Evolutionary conservation across 768 basidiomycete genomes (phyloP), one percentile per base, ranked within the genome.

Genomic region (Gloeopeniophorella convolvens): DNA sequence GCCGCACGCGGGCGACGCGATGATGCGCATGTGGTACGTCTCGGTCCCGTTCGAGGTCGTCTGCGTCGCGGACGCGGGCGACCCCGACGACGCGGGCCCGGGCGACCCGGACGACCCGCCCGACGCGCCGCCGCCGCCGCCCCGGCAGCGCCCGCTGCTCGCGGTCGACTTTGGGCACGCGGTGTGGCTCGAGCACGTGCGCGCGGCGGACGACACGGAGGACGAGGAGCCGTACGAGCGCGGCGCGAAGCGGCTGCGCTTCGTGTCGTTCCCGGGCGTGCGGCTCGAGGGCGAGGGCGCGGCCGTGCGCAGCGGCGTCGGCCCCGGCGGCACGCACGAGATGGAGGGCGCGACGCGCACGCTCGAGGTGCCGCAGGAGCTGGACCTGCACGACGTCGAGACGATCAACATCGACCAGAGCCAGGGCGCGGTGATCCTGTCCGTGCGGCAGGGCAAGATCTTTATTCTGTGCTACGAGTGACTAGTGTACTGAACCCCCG

Each of bases 111-210:
- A 71, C 8, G 68, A 70, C 13, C 66, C 66, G 23, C 72, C 67
- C 1, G 72, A 67, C 1, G 40, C 41, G 10, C 50, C 32, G 47
- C 43, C 57, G 26, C 71, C 41, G 10, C 50, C 32, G 47, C 43
- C 57, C 24, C 71, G 80, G 4, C 80, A 80, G 16, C 72, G 84
- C 3, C 84, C 84, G 20, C 72, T 87, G 12, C 79, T 87, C n/a
- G 85, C 85, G 0, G 83, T 92, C 6, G 81, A 93, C 62, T 94
- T 93, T 68, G 87, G 88, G 34, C 89, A 91, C 59, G 85, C 90
- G 15, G 83, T 89, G 30, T 86, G 89, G 78, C 79, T 93, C 40
- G 84, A 87, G 60, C 79, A 80, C 59, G 61, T 56, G 56, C 70
- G 66, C 57, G 45, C 44, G 67, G 59, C 52, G 32, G 55, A 49